These are phyloP conservation scores for Colletotrichum horii DNA, from an alignment of 2,329 filamentous ascomycete genomes.

Conservation along the genomic window DNA sequence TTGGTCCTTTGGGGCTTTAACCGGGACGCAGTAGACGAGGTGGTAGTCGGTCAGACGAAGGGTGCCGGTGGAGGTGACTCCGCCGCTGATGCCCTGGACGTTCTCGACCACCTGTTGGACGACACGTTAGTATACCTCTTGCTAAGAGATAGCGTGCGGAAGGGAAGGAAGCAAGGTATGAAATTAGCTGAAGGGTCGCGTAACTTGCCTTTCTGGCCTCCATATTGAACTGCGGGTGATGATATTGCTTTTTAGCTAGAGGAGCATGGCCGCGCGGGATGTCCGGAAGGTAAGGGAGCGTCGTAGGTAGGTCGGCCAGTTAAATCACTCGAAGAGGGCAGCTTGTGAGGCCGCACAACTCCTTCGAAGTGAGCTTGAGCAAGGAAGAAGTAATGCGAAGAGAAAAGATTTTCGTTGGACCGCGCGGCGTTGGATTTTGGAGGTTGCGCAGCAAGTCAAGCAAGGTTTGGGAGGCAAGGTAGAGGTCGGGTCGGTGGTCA, in stretches of 20 bases:
- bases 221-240: slow-evolving; percentile 31
- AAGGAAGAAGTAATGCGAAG: background rate
- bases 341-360: slow-evolving; percentile 3
- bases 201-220: slow-evolving; percentile 45
- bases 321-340: slow-evolving; percentile 9
- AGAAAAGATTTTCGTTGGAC: background rate
- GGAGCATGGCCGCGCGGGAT: slow-evolving; percentile 16
- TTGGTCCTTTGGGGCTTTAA: slow-evolving; percentile 32
- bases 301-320: background rate
- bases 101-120: slow-evolving; percentile 53
- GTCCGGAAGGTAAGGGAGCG: background rate
- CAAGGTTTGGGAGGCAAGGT: background rate
- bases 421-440: background rate
- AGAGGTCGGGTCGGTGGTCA: background rate
- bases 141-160: background rate
- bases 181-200: background rate
- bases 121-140: slow-evolving; percentile 22
- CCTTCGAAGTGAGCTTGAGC: background rate
- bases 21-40: slow-evolving; percentile 56
- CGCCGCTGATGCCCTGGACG: slow-evolving; percentile 65
- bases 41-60: slow-evolving; percentile 69
- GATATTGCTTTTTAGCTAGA: slow-evolving; percentile 17
- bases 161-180: background rate
- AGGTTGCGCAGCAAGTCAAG: background rate
- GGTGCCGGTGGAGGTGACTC: slow-evolving; percentile 60